phyloP scores from a whole-genome alignment of 2,329 filamentous ascomycete species.

The Parafenestella ontariensis region DNA sequence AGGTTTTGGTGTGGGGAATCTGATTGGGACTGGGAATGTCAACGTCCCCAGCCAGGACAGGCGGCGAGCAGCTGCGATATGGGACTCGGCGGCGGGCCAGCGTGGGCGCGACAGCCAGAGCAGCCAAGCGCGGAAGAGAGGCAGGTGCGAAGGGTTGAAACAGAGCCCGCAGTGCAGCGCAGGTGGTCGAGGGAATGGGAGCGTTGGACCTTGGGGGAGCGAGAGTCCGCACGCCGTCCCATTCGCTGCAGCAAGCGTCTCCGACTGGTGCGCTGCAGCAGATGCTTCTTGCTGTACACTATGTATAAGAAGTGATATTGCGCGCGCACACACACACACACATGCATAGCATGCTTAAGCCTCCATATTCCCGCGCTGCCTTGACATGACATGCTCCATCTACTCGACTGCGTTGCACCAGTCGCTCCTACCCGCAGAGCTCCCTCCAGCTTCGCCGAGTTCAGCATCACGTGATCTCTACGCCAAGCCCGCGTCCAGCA shows the following conservation, averaged over 20 bases:
- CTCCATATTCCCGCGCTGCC: background rate
- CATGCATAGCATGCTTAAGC: background rate
- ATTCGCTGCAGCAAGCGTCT: conserved; percentile 32
- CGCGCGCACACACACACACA: too few relatives aligned
- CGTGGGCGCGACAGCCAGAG: conserved; percentile 5
- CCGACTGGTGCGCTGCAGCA: conserved; percentile 31
- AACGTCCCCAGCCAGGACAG: conserved; percentile 1
- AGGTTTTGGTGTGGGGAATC: conserved; percentile 26
- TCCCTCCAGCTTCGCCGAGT: background rate
- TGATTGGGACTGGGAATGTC: conserved; percentile 14
- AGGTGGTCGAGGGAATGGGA: conserved; percentile 4
- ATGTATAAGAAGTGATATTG: too few relatives aligned
- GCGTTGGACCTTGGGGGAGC: conserved; percentile 9
- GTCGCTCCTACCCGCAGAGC: too few relatives aligned
- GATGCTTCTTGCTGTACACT: too few relatives aligned
- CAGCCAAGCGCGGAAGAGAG: background rate
- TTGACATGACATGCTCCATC: background rate
- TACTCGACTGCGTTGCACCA: too few relatives aligned
- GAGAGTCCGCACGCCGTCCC: conserved; percentile 13
- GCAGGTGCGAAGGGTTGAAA: conserved; percentile 1
- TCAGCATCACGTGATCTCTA: conserved; percentile 2
- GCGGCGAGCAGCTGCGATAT: background rate
- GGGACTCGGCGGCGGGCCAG: conserved; percentile 10
- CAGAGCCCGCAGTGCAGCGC: conserved; percentile 1
- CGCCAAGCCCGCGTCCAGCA: background rate